These are phyloP conservation scores for Arabidopsis suecica DNA, from an alignment of 345 rosid genomes.

Conservation along the genomic window DNA sequence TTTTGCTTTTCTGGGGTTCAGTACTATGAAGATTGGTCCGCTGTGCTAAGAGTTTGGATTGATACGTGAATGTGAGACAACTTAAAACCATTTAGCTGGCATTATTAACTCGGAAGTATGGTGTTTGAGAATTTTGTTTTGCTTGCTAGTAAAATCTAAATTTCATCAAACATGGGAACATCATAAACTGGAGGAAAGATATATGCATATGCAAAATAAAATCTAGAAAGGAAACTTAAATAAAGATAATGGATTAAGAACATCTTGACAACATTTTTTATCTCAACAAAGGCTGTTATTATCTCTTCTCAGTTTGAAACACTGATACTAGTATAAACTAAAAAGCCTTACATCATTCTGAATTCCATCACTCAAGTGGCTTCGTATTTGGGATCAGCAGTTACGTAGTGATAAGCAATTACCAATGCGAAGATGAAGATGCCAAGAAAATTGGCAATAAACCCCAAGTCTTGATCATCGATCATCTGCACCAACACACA, in stretches of 20 bases:
- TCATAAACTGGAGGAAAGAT: neutral
- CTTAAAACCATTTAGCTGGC: neutral
- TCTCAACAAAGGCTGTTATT: constrained; percentile 15
- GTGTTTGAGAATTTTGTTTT: neutral
- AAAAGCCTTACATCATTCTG: constrained; percentile 20
- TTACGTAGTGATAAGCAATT: constrained; percentile 79
- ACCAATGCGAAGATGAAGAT: constrained; percentile 73
- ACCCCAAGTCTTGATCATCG: constrained; percentile 78
- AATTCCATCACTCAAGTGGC: constrained; percentile 48
- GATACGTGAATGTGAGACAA: neutral
- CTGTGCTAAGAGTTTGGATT: neutral
- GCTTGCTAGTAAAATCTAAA: neutral
- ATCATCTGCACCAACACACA: constrained; percentile 70
- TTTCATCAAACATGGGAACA: neutral
- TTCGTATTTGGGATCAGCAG: constrained; percentile 90
- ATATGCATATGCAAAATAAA: neutral
- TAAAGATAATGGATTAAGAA: neutral
- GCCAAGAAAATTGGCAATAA: constrained; percentile 82
- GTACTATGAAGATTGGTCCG: neutral
- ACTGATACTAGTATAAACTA: constrained; percentile 8
- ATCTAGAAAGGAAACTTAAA: neutral
- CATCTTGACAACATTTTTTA: constrained; percentile 7
- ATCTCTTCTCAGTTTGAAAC: constrained; percentile 30
- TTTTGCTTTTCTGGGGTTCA: too few relatives aligned
- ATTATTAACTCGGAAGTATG: neutral